Conservation (phyloP, 2,329 filamentous ascomycete genomes). For the Colletotrichum tabaci region DNA sequence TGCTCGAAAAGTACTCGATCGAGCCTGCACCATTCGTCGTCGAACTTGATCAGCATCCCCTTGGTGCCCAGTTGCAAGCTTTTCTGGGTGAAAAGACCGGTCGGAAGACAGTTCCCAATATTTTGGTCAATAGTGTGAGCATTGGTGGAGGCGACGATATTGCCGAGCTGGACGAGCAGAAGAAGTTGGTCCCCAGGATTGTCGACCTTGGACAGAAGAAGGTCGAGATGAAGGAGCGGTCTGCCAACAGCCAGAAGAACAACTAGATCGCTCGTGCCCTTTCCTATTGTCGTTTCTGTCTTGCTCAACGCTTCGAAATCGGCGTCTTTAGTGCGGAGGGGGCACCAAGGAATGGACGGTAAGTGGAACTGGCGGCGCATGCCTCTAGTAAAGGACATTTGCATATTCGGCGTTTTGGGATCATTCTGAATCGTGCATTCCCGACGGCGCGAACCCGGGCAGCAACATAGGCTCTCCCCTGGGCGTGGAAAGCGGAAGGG, state of each 20-base stretch:
- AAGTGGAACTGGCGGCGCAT: conserved; percentile 16
- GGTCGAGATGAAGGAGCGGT: conserved; percentile 65
- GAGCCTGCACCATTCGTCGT: conserved; percentile 87
- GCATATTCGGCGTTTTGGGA: conserved; percentile 42
- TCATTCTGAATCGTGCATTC: conserved; percentile 16
- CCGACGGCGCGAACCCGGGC: conserved; percentile 6
- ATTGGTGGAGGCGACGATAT: conserved; percentile 94
- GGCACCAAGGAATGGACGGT: conserved; percentile 19
- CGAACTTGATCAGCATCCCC: conserved; percentile 86
- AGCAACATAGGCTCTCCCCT: neutral
- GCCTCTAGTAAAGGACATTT: conserved; percentile 30
- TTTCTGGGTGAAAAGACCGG: conserved; percentile 81
- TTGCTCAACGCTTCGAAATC: neutral
- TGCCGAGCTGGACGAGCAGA: conserved; percentile 76
- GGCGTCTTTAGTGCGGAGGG: conserved; percentile 11
- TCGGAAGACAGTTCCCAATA: conserved; percentile 89
- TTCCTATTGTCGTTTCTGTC: conserved; percentile 24
- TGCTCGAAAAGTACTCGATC: conserved; percentile 89
- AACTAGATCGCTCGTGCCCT: conserved; percentile 23
- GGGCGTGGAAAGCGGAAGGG: neutral
- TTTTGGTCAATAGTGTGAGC: conserved; percentile 88
- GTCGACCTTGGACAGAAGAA: conserved; percentile 81
- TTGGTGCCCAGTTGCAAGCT: conserved; percentile 81
- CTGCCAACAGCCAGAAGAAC: conserved; percentile 44
- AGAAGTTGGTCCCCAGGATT: conserved; percentile 80